A percentile compares a stretch with the other conserved stretches of the same genome.
These are phyloP conservation scores for Balamuthia mandrillaris DNA, from an alignment of 208 protist species.

Conservation along the genomic window DNA sequence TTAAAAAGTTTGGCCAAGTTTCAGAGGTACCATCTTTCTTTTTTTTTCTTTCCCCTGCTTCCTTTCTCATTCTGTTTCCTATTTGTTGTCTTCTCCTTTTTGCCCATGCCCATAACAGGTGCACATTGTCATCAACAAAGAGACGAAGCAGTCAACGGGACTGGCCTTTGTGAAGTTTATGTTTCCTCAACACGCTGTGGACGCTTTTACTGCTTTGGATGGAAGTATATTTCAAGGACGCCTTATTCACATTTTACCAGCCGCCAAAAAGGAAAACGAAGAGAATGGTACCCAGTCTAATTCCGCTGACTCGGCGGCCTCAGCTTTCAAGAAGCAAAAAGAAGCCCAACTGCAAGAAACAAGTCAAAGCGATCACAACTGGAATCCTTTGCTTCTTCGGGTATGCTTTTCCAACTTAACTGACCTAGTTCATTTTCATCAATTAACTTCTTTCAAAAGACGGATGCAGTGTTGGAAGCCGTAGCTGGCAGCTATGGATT, in stretches of 20 bases:
- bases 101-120: slow-evolving; percentile 58
- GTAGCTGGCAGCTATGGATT: slow-evolving; percentile 66
- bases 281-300: background rate
- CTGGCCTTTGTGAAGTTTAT: slow-evolving; percentile 87
- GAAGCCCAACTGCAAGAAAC: slow-evolving; percentile 49
- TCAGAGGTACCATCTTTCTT: slow-evolving; percentile 21
- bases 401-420: background rate
- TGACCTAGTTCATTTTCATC: slow-evolving; percentile 17
- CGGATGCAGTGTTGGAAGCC: slow-evolving; percentile 71
- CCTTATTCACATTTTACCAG: background rate
- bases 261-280: no score
- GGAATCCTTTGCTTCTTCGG: slow-evolving; percentile 81
- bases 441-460: background rate
- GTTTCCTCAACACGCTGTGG: slow-evolving; percentile 78
- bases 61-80: slow-evolving; percentile 6
- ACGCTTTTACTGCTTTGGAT: slow-evolving; percentile 74
- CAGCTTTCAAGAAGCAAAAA: slow-evolving; percentile 56
- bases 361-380: slow-evolving; percentile 57
- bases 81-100: background rate
- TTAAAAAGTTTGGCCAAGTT: slow-evolving; percentile 68
- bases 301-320: background rate
- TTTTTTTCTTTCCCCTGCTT: background rate
- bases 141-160: slow-evolving; percentile 87
- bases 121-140: slow-evolving; percentile 88
- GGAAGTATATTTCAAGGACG: slow-evolving; percentile 81